A percentile compares a stretch with the other conserved stretches of the same genome.
phyloP scores from a whole-genome alignment of 164 flowering plant genomes.

The Litsea cubeba region DNA sequence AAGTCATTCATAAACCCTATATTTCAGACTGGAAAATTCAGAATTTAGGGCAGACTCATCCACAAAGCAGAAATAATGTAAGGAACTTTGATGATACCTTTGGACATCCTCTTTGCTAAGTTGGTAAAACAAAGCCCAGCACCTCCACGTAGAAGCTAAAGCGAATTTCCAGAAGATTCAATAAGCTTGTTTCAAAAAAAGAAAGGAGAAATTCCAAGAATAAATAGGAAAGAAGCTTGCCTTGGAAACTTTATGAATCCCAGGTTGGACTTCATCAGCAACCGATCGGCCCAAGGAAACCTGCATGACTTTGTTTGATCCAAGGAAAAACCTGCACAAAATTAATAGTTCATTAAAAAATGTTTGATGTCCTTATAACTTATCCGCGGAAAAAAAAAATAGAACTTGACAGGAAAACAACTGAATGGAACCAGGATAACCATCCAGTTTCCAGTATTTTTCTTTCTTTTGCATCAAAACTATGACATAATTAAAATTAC shows the following conservation, averaged over 20 bases:
- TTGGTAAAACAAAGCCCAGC: constrained; percentile 68
- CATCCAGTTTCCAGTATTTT: too few species aligned
- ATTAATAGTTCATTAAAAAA: not conserved
- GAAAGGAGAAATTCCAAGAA: not conserved
- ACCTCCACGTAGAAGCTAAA: constrained; percentile 48
- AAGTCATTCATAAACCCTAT: too few species aligned
- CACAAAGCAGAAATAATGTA: not conserved
- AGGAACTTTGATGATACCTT: constrained; percentile 38
- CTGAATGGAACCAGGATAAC: too few species aligned
- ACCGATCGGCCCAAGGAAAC: constrained; percentile 77
- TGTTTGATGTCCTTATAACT: not conserved
- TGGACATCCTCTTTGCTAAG: constrained; percentile 67
- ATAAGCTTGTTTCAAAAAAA: not conserved
- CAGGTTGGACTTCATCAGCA: constrained; percentile 68
- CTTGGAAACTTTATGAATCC: constrained; percentile 72
- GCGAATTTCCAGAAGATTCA: not conserved
- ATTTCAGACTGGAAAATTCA: too few species aligned
- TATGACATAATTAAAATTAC: too few species aligned
- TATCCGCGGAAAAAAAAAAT: not conserved
- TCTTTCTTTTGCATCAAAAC: too few species aligned
- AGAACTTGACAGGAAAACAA: too few species aligned
- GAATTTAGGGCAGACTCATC: too few species aligned
- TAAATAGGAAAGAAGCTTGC: constrained; percentile 21
- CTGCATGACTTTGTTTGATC: constrained; percentile 95
- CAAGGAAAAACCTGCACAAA: constrained; percentile 69